A percentile compares a stretch with the other conserved stretches of the same genome.
Evolutionary conservation across 805 yeast species (phyloP).

Genomic region (Yamadazyma laniorum): DNA sequence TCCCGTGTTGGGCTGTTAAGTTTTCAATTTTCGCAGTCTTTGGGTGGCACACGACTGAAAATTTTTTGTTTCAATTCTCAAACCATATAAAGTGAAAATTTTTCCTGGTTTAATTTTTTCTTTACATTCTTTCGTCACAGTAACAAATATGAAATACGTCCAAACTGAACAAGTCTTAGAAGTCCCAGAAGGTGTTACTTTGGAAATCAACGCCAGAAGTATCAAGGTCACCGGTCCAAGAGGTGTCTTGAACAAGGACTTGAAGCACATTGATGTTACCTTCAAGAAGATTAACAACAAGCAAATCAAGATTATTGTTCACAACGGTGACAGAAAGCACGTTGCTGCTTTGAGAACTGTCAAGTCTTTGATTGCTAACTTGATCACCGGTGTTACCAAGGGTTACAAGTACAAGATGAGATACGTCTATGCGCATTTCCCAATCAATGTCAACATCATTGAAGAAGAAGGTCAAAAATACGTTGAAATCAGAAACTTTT

Average conservation of each 20-base stretch:
- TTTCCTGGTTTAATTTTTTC: conserved; percentile 5
- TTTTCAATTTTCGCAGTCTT: too few relatives aligned
- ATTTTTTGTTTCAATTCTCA: conserved; percentile 3
- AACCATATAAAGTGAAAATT: conserved; percentile 9
- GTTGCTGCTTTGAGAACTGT: conserved; percentile 99
- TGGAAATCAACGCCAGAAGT: conserved; percentile 86
- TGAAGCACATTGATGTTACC: conserved; percentile 93
- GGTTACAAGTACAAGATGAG: conserved; percentile 99
- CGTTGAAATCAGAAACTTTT: conserved; percentile 98
- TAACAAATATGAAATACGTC: conserved; percentile 66
- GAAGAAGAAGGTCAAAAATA: conserved; percentile 69
- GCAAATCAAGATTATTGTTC: conserved; percentile 84
- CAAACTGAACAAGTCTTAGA: conserved; percentile 82
- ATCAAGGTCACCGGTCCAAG: conserved; percentile 96
- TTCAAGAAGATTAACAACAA: conserved; percentile 74
- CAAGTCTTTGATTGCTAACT: conserved; percentile 89
- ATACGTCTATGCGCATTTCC: conserved; percentile 99
- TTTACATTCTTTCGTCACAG: neutral
- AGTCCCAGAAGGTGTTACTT: conserved; percentile 89
- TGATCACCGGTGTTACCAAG: conserved; percentile 97
- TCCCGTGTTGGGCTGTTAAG: too few relatives aligned
- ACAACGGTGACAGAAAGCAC: conserved; percentile 99
- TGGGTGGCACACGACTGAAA: conserved; percentile 9
- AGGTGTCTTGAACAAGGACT: conserved; percentile 87
- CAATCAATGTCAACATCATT: conserved; percentile 93